Base-by-base conservation (phyloP, 164 flowering plant species). In the Hamamelis virginiana region DNA sequence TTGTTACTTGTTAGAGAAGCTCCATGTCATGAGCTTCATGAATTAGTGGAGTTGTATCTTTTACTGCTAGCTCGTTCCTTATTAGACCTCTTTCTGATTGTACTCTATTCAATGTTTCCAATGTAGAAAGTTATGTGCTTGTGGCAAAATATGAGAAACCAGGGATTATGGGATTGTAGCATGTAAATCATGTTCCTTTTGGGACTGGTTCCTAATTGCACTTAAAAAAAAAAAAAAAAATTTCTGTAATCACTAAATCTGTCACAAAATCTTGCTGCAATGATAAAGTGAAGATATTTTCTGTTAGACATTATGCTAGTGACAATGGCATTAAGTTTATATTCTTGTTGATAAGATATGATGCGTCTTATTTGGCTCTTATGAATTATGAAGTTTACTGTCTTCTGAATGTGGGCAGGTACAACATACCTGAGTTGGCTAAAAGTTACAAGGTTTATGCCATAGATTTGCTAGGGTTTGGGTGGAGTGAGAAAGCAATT, bases 401-500 rank as follows among this genome's bases (percentile, higher is more conserved):
- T 64, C 13, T 62, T 58, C 67, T 4, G 12, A 50, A 69, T 68
- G 28, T 72, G 21, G 62, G 69, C 83, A 95, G 99, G 85, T 95
- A 92, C 72, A 92, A 92, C 77, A 89, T 95, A 65, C 97, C 97
- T 23, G 94, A 90, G 76, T 77, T 92, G 86, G 90, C 97, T 62
- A 91, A 92, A 69, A 73, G 56, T 19, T 84, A 95, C 81, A 92
- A 89, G 82, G 97, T 95, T 38, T 95, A 91, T 85, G 99, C 99
- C 22, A 11, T 95, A 38, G 99, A 95, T 76, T 87, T 95, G 78
- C 81, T 95, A 50, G 97, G 99, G 4, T 95, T 95, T 78, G 99
- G 97, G 25, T 95, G 97, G 99, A 95, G 99, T 76, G 99, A 92
- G 38, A 95, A 92, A 79, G 97, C 97, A 45, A 62, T 95, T 38